Evolutionary conservation across 2,329 filamentous ascomycete genomes (phyloP).

Genomic region (Capronia epimyces): DNA sequence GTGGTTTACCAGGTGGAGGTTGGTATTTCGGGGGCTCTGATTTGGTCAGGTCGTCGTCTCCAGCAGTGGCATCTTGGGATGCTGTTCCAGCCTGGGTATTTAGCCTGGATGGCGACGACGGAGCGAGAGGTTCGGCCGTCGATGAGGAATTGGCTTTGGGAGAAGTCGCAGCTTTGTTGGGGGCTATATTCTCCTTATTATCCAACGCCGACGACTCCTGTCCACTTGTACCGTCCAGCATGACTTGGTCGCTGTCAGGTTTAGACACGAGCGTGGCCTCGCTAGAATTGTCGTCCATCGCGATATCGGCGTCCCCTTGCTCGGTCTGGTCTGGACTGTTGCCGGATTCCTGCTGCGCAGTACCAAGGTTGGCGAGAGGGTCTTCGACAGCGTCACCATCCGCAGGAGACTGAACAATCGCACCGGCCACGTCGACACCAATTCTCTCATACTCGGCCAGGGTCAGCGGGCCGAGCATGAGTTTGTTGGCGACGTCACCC

Average conservation of each 20-base stretch:
- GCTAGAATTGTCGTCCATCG: constrained; percentile 31
- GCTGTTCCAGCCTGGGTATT: constrained; percentile 27
- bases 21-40: constrained; percentile 25
- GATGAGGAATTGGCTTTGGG: constrained; percentile 10
- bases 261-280: constrained; percentile 39
- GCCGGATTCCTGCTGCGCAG: background rate
- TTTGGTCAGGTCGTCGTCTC: constrained; percentile 9
- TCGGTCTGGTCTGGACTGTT: constrained; percentile 1
- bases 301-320: constrained; percentile 4
- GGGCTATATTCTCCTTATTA: constrained; percentile 39
- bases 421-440: constrained; percentile 3
- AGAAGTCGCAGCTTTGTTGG: constrained; percentile 18
- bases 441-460: constrained; percentile 11
- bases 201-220: constrained; percentile 29
- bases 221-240: constrained; percentile 36
- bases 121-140: constrained; percentile 32
- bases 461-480: constrained; percentile 20
- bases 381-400: background rate
- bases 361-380: constrained; percentile 2
- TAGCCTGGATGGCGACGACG: constrained; percentile 26
- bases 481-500: constrained; percentile 21
- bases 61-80: constrained; percentile 18
- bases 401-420: constrained; percentile 14
- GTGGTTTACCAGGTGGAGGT: constrained; percentile 40
- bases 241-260: constrained; percentile 30